A percentile compares a stretch with the other conserved stretches of the same genome.
These are phyloP conservation scores for Friedmanniomyces endolithicus DNA, from an alignment of 495 filamentous ascomycete species.

Conservation along the genomic window DNA sequence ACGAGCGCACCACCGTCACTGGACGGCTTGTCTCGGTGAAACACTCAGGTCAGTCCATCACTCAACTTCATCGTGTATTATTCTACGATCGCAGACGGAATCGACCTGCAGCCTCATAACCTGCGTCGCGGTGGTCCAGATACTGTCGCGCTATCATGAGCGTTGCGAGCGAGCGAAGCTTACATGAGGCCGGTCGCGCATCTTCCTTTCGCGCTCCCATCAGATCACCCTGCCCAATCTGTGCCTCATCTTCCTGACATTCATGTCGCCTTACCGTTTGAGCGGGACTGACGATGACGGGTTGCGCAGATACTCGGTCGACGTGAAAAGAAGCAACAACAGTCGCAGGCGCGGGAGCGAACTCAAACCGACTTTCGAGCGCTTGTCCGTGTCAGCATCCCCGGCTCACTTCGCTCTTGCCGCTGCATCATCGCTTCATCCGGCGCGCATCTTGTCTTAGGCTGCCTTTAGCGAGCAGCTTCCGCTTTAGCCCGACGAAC, in stretches of 20 bases:
- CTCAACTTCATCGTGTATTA: too few relatives aligned
- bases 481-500: neutral
- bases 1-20: too few relatives aligned
- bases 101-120: too few relatives aligned
- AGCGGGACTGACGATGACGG: too few relatives aligned
- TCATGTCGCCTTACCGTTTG: neutral
- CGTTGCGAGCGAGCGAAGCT: neutral
- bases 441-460: neutral
- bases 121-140: too few relatives aligned
- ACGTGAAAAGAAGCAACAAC: slow-evolving; percentile 2
- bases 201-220: neutral
- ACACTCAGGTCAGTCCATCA: too few relatives aligned
- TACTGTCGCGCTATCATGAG: neutral
- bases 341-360: neutral
- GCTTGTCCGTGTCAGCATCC: slow-evolving; percentile 6
- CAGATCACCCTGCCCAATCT: too few relatives aligned
- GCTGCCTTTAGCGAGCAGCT: slow-evolving; percentile 1
- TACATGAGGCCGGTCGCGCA: neutral
- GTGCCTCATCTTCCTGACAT: too few relatives aligned
- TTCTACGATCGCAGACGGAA: too few relatives aligned
- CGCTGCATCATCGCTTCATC: neutral
- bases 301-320: neutral
- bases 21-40: too few relatives aligned
- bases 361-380: slow-evolving; percentile 11
- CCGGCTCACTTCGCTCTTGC: neutral